phyloP scores from a whole-genome alignment of 1,284 basidiomycete species.

The Gymnopus androsaceus region DNA sequence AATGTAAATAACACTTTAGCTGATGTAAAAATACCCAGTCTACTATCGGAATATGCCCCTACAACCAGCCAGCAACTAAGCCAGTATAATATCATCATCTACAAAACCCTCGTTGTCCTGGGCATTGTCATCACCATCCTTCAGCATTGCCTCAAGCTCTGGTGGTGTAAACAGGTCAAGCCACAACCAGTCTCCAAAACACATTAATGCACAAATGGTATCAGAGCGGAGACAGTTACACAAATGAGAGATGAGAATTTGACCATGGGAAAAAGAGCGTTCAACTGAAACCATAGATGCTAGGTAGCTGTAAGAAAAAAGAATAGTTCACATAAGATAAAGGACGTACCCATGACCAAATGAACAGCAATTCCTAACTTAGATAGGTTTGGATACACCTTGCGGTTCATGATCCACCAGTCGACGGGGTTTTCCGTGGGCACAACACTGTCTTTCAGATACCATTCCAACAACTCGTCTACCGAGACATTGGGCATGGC shows the following conservation, averaged over 20 bases:
- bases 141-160: background rate
- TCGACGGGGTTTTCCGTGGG: background rate
- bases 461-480: background rate
- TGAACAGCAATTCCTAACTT: background rate
- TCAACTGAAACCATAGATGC: background rate
- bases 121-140: no score
- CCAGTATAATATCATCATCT: background rate
- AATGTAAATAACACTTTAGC: no score
- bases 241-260: conserved; percentile 22
- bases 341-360: background rate
- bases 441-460: background rate
- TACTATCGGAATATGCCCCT: no score
- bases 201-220: conserved; percentile 25
- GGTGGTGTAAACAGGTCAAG: background rate
- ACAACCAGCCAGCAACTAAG: no score
- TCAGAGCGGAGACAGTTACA: conserved; percentile 22
- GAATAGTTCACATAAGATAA: background rate
- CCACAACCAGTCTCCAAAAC: conserved; percentile 25
- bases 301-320: background rate
- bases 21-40: no score
- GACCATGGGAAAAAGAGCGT: no score
- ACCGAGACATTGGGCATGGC: no score
- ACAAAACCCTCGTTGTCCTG: no score
- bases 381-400: background rate
- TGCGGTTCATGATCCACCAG: background rate